phyloP scores from a whole-genome alignment of 2,329 filamentous ascomycete genomes.

The Penicillium thymicola region DNA sequence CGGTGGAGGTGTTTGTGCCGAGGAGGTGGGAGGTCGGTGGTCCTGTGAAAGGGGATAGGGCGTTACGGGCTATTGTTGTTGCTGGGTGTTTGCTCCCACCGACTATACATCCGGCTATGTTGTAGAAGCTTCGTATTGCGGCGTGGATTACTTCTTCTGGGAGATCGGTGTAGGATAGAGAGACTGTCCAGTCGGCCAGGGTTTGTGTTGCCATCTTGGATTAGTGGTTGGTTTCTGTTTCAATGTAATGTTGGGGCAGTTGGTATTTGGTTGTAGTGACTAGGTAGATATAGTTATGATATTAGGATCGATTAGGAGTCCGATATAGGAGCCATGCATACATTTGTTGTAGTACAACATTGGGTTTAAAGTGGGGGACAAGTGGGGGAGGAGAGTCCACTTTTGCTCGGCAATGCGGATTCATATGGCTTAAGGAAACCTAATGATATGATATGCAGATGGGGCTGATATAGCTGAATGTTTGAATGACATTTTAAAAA shows the following conservation, averaged over 20 bases:
- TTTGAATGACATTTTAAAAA: background rate
- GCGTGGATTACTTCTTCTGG: conserved; percentile 43
- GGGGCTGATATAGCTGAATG: background rate
- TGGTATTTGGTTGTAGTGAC: background rate
- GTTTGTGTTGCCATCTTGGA: conserved; percentile 13
- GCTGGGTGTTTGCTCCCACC: conserved; percentile 51
- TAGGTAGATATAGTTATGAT: background rate
- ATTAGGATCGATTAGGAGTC: background rate
- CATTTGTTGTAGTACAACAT: background rate
- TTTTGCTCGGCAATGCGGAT: background rate
- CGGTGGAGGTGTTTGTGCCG: conserved; percentile 29
- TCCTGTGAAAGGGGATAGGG: conserved; percentile 40
- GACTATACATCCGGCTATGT: conserved; percentile 54
- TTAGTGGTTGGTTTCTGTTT: background rate
- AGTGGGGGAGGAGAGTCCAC: background rate
- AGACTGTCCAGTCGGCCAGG: conserved; percentile 46
- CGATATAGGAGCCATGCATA: background rate
- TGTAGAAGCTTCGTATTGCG: conserved; percentile 51
- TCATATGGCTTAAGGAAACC: background rate
- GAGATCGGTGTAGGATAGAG: conserved; percentile 34
- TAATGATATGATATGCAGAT: background rate
- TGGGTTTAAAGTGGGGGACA: background rate
- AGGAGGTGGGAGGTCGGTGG: conserved; percentile 37
- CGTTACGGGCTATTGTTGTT: conserved; percentile 37
- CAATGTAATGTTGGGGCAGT: too few species aligned